Evolutionary conservation across 768 basidiomycete species (phyloP), one percentile per base, ranked within the genome.

Genomic region (Suillus luteus): DNA sequence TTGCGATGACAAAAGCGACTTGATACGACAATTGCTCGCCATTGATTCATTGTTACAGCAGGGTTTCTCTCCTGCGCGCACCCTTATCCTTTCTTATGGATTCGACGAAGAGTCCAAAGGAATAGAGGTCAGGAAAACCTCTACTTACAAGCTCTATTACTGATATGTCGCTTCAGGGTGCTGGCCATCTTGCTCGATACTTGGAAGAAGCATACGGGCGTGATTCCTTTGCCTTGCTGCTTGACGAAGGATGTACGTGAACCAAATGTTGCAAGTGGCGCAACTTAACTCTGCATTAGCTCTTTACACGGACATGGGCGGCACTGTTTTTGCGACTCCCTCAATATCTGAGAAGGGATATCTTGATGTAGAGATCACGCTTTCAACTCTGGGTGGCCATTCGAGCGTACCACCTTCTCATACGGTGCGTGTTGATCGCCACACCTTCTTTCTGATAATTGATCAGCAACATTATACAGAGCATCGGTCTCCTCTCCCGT

Each of bases 231-330:
- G 85, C 90, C 0, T 79, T 95, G 67, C 74, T 96, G 48, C 81
- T 96, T 19, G 95, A 96, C 70, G 95, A 96, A 80, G 93, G 94
- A 59, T 84, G 91, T 86, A 72, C 66, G 78, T 76, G 6, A 17
- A 41, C 57, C 12, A 12, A 19, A 19, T 19, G 5, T 27, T 27
- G 11, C 10, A 27, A 27, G 27, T 58, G 11, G 17, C 40, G 12
- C 40, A 31, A 41, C 40, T 58, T 6, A 58, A 52, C 40, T 41
- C 11, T 41, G 10, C 6, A 3, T 60, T 24, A 64, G 65, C 8
- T 59, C 22, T 35, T 33, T 40, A 51, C 19, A 55, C 15, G 17
- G 54, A 66, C 35, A 54, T 60, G 31, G 64, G 64, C 8, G 63
- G 58, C 24, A 31, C 61, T 19, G 44, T 83, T 19, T 77, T 91